Conservation (phyloP, 192 early-diverging fungal genomes). For the Oehlia diaphana region DNA sequence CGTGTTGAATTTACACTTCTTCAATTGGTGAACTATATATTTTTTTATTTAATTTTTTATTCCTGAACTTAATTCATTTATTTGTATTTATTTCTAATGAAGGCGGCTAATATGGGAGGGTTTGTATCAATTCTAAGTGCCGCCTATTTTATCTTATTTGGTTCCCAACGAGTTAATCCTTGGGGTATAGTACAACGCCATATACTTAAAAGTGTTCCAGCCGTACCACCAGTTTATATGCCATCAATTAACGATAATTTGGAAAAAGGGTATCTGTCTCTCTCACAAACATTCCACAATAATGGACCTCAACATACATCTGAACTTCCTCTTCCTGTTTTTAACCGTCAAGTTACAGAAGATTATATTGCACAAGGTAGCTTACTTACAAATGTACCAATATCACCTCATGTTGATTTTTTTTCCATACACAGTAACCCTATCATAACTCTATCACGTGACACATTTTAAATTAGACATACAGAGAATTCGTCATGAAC, state of each 20-base stretch:
- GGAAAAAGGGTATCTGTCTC: neutral
- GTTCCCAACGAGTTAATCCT: constrained; percentile 12
- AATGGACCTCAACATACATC: neutral
- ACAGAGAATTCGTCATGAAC: constrained; percentile 12
- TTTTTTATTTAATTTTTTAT: neutral
- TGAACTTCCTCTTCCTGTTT: neutral
- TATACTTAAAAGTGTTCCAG: constrained; percentile 25
- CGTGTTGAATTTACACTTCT: constrained; percentile 7
- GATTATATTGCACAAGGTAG: neutral
- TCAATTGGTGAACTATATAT: neutral
- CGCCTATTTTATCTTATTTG: constrained; percentile 19
- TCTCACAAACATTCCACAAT: too few species aligned
- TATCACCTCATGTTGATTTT: neutral
- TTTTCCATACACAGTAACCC: too few species aligned
- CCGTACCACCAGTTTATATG: neutral
- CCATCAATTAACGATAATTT: neutral
- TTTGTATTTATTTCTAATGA: neutral
- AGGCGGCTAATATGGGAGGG: constrained; percentile 29
- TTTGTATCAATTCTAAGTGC: constrained; percentile 25
- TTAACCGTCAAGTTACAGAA: neutral
- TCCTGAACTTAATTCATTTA: too few species aligned
- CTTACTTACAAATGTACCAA: neutral
- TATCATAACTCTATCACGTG: neutral
- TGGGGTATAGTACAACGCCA: constrained; percentile 28
- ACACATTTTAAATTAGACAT: neutral